Evolutionary conservation across 345 rosid genomes (phyloP).

Genomic region (Durio zibethinus): DNA sequence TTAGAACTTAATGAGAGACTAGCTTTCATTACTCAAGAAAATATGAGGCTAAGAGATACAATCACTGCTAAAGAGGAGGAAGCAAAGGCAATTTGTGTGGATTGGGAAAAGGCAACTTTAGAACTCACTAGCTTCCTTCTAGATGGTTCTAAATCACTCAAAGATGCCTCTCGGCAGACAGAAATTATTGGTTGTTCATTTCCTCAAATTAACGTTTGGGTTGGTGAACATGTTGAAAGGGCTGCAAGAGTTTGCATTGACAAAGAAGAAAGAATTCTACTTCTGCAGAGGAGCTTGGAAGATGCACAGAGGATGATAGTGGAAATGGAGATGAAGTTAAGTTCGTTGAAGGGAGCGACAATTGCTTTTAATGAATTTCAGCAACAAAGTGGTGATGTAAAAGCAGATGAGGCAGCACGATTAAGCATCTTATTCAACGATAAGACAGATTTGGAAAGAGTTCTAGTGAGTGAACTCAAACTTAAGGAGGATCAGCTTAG

Average conservation of each 20-base stretch:
- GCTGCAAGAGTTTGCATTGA: constrained; percentile 72
- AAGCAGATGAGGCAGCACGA: constrained; percentile 33
- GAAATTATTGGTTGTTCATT: constrained; percentile 60
- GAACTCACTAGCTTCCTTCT: constrained; percentile 77
- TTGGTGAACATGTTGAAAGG: constrained; percentile 66
- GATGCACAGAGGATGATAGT: constrained; percentile 65
- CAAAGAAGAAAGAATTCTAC: constrained; percentile 72
- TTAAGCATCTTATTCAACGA: constrained; percentile 36
- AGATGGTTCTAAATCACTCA: constrained; percentile 83
- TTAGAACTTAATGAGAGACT: constrained; percentile 55
- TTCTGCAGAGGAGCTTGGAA: constrained; percentile 77
- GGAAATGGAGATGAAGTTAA: constrained; percentile 76
- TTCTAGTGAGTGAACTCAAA: constrained; percentile 34
- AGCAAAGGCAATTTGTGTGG: constrained; percentile 38
- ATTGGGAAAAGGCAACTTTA: constrained; percentile 84
- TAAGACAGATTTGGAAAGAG: constrained; percentile 39
- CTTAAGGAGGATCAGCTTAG: constrained; percentile 32
- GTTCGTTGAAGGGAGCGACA: constrained; percentile 67
- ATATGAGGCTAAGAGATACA: constrained; percentile 40
- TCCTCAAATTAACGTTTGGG: constrained; percentile 58
- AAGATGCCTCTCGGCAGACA: constrained; percentile 67
- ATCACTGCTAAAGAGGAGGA: constrained; percentile 64
- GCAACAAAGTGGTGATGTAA: constrained; percentile 32
- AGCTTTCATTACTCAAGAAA: constrained; percentile 48
- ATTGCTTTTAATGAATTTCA: constrained; percentile 53